phyloP scores from a whole-genome alignment of 2,329 filamentous ascomycete genomes.

The Macrophomina tecta region DNA sequence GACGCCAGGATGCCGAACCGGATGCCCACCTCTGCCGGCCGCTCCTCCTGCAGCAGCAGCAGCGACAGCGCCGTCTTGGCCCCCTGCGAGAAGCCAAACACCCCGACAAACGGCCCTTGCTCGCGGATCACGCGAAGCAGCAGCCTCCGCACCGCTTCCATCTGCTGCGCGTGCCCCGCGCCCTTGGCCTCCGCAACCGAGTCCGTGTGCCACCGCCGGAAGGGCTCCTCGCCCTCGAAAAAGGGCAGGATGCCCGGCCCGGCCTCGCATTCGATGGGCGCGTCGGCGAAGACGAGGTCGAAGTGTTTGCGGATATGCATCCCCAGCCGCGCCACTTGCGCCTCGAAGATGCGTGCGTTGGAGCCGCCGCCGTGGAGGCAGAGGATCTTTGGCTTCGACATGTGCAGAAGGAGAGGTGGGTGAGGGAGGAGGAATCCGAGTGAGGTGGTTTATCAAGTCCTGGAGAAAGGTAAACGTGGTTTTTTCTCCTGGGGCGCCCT shows the following conservation, averaged over 20 bases:
- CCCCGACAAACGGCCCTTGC: slow-evolving; percentile 54
- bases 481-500: neutral
- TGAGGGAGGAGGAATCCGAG: too few relatives aligned
- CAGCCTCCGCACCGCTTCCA: slow-evolving; percentile 41
- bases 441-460: neutral
- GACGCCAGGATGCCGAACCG: slow-evolving; percentile 19
- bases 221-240: slow-evolving; percentile 71
- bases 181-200: slow-evolving; percentile 57
- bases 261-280: slow-evolving; percentile 66
- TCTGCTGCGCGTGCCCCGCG: slow-evolving; percentile 54
- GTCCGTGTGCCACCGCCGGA: slow-evolving; percentile 64
- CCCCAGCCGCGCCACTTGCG: slow-evolving; percentile 42
- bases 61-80: slow-evolving; percentile 56
- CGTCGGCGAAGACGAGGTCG: slow-evolving; percentile 75
- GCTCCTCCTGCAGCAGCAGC: slow-evolving; percentile 41
- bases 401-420: neutral
- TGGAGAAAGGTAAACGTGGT: too few relatives aligned
- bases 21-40: slow-evolving; percentile 28
- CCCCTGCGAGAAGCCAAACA: slow-evolving; percentile 59
- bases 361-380: slow-evolving; percentile 44
- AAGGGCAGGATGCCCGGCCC: slow-evolving; percentile 68
- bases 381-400: slow-evolving; percentile 33
- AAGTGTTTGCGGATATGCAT: slow-evolving; percentile 60
- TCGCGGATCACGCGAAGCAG: slow-evolving; percentile 37
- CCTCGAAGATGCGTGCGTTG: slow-evolving; percentile 41